Base-by-base conservation (phyloP, 2,329 filamentous ascomycete genomes). In the Graphilbum fragrans region DNA sequence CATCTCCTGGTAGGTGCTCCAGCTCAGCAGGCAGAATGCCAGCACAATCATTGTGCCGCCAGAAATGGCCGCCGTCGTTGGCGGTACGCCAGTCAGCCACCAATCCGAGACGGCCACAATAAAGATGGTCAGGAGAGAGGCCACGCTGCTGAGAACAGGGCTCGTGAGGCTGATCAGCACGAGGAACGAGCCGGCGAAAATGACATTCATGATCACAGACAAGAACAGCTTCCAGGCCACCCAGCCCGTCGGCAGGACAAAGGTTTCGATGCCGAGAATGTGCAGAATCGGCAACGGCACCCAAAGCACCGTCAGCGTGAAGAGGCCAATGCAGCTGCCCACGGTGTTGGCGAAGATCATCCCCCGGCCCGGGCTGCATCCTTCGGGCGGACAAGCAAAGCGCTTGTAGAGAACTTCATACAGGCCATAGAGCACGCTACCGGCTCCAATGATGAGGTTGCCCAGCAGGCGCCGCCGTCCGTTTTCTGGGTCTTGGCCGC, bases 361-460 rank as follows among this genome's bases (percentile, higher is more conserved):
- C 52, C 87, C 88, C n/a, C 88, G 78, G n/a, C 74, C 77, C 0
- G 92, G 77, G 35, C 76, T 81, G 41, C 80, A 84, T 38, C 87
- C 88, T 50, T 95, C 88, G 0, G 92, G 92, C 11, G 92, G 92
- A 57, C 92, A 98, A 14, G 90, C 90, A 45, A 80, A 79, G 45
- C 81, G 80, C 69, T 98, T 98, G 66, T 98, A 98, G 32, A 98
- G 62, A 6, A 98, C 92, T 61, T 98, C 92, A 61, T 98, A 98
- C 37, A 98, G 79, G 1, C 92, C 92, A 59, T 98, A 98, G 17
- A 98, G 71, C 7, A 98, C 80, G 49, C 83, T 92, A 10, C 92
- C 92, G 20, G 86, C 62, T 29, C 90, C 90, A 52, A 98, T 98
- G 52, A 98, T 75, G 32, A 96, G 63, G 56, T 98, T 98, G 7